Conservation (phyloP, 192 early-diverging fungal species). For the Geranomyces michiganensis region DNA sequence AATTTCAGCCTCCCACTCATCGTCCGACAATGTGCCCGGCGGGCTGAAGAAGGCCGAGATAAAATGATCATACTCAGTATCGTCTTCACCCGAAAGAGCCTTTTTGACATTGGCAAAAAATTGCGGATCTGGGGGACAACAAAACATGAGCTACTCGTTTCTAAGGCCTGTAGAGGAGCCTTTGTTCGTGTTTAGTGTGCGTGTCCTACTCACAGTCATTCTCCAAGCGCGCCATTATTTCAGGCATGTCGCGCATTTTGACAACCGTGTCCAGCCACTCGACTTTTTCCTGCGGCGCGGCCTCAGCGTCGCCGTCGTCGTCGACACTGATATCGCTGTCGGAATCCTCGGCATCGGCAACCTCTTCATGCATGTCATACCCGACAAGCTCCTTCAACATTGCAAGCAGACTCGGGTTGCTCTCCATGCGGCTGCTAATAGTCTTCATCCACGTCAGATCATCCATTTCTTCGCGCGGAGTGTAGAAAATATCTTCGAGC, state of each 20-base stretch:
- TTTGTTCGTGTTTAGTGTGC: no score
- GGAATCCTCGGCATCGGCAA: slow-evolving; percentile 12
- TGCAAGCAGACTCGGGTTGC: slow-evolving; percentile 23
- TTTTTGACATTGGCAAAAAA: slow-evolving; percentile 36
- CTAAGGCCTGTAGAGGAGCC: no score
- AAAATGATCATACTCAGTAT: slow-evolving; percentile 28
- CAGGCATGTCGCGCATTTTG: slow-evolving; percentile 25
- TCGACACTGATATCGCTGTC: neutral
- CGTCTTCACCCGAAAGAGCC: slow-evolving; percentile 6
- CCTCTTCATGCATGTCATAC: slow-evolving; percentile 34
- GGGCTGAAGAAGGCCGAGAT: slow-evolving; percentile 22
- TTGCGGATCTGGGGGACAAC: slow-evolving; percentile 35
- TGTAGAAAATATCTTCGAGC: slow-evolving; percentile 18
- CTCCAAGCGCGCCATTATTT: slow-evolving; percentile 31
- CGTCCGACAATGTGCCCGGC: slow-evolving; percentile 7
- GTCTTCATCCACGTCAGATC: slow-evolving; percentile 32
- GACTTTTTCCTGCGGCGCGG: neutral
- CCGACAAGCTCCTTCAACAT: slow-evolving; percentile 30
- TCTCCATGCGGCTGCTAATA: slow-evolving; percentile 19
- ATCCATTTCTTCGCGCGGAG: slow-evolving; percentile 31
- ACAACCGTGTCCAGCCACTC: slow-evolving; percentile 31
- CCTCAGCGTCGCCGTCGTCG: neutral
- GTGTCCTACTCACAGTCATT: slow-evolving; percentile 29
- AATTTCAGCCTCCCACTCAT: slow-evolving; percentile 23
- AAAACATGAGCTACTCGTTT: no score